Evolutionary conservation across 2,329 filamentous ascomycete species (phyloP).

Genomic region (Anthostomella pinea): DNA sequence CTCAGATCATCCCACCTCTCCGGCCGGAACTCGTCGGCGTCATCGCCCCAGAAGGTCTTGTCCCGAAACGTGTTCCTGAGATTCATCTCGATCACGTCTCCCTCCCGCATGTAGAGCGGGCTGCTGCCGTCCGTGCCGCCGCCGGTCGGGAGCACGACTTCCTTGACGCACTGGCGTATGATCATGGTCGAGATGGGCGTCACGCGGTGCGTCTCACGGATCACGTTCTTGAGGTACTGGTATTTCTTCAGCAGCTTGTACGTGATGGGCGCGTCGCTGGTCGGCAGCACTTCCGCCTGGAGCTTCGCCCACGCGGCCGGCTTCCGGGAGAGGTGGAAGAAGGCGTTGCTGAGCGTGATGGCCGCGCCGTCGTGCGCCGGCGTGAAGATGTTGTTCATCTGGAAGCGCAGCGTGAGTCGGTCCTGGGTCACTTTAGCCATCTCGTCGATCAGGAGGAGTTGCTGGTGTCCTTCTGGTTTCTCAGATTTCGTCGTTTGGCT

Average conservation of each 20-base stretch:
- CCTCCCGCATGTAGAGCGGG: slow-evolving; percentile 14
- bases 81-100: slow-evolving; percentile 13
- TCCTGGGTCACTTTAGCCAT: slow-evolving; percentile 19
- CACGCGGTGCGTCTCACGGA: slow-evolving; percentile 14
- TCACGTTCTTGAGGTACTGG: slow-evolving; percentile 18
- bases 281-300: slow-evolving; percentile 15
- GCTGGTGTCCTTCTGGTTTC: background rate
- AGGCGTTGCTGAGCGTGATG: slow-evolving; percentile 19
- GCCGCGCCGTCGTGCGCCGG: slow-evolving; percentile 21
- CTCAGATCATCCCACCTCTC: slow-evolving; percentile 34
- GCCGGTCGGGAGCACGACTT: slow-evolving; percentile 12
- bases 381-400: slow-evolving; percentile 22
- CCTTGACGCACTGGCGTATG: slow-evolving; percentile 9
- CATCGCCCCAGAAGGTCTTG: slow-evolving; percentile 14
- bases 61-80: slow-evolving; percentile 11
- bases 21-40: slow-evolving; percentile 13
- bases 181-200: slow-evolving; percentile 10
- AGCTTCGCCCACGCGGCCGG: slow-evolving; percentile 19
- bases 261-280: slow-evolving; percentile 13
- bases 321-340: slow-evolving; percentile 23
- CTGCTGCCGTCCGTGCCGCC: slow-evolving; percentile 12
- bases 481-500: background rate
- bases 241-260: slow-evolving; percentile 21
- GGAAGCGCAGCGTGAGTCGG: slow-evolving; percentile 13
- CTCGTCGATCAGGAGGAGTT: slow-evolving; percentile 16